phyloP scores from a whole-genome alignment of 805 yeast species.

The Yamadazyma takamatsuzukensis region DNA sequence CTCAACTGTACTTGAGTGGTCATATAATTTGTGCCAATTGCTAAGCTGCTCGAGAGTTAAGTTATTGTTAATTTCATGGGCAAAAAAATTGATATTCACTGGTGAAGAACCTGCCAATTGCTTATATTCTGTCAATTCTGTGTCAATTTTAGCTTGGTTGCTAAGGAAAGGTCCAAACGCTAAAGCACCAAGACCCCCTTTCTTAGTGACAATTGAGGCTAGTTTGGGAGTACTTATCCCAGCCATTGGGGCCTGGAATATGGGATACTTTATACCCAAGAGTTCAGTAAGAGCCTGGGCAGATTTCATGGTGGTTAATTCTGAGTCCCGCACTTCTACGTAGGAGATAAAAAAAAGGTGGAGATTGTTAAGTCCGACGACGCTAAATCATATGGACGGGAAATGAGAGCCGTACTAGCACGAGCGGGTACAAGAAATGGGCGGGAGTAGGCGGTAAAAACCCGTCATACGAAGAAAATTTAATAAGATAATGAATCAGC shows the following conservation, averaged over 20 bases:
- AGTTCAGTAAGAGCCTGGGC: constrained; percentile 8
- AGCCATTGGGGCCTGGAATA: constrained; percentile 61
- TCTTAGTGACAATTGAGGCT: constrained; percentile 38
- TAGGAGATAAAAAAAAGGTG: too few relatives aligned
- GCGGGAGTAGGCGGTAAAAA: too few relatives aligned
- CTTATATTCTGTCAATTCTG: constrained; percentile 12
- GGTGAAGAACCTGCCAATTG: constrained; percentile 6
- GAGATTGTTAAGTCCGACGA: too few relatives aligned
- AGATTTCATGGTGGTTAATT: too few relatives aligned
- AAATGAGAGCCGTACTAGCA: too few relatives aligned
- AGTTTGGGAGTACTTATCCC: constrained; percentile 46
- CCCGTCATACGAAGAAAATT: too few relatives aligned
- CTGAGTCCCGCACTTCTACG: too few relatives aligned
- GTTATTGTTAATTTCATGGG: constrained; percentile 29
- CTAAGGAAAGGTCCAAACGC: constrained; percentile 31
- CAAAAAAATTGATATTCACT: constrained; percentile 48
- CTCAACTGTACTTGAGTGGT: constrained; percentile 4
- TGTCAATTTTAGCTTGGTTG: constrained; percentile 11
- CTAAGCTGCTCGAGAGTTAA: constrained; percentile 12
- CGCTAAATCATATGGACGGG: too few relatives aligned
- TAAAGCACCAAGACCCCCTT: constrained; percentile 52
- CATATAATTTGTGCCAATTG: constrained; percentile 13
- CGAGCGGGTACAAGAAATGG: too few relatives aligned
- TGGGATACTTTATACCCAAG: constrained; percentile 36
- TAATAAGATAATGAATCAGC: too few relatives aligned